A percentile compares a stretch with the other conserved stretches of the same genome.
Evolutionary conservation across 2,329 filamentous ascomycete genomes (phyloP).

Genomic region (Arthrobotrys musiformis): DNA sequence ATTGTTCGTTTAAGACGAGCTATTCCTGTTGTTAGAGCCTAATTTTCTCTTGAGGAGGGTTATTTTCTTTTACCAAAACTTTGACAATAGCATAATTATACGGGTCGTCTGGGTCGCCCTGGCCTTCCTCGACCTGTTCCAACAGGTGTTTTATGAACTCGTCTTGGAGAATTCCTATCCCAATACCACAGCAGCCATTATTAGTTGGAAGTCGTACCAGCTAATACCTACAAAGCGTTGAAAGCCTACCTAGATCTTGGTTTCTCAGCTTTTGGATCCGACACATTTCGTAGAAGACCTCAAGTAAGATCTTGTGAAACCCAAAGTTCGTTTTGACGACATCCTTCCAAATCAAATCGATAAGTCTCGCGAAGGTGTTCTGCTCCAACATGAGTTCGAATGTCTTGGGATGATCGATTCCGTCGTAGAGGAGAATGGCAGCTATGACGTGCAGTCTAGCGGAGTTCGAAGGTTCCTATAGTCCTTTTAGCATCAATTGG

Average conservation of each 20-base stretch:
- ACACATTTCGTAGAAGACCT: slow-evolving; percentile 96
- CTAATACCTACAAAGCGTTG: not conserved
- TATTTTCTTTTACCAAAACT: slow-evolving; percentile 75
- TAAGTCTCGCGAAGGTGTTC: slow-evolving; percentile 81
- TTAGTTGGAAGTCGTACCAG: not conserved
- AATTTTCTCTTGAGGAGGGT: not conserved
- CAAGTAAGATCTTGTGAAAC: slow-evolving; percentile 82
- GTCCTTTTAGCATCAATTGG: slow-evolving; percentile 5
- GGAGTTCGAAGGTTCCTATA: slow-evolving; percentile 64
- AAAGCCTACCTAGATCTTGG: slow-evolving; percentile 75
- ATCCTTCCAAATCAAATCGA: slow-evolving; percentile 77
- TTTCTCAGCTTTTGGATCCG: slow-evolving; percentile 82
- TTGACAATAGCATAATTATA: slow-evolving; percentile 96
- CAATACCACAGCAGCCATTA: not conserved
- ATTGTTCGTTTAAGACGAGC: slow-evolving; percentile 97
- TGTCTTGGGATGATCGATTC: slow-evolving; percentile 77
- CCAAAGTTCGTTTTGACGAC: slow-evolving; percentile 73
- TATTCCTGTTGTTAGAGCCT: slow-evolving; percentile 62
- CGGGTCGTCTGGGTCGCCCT: slow-evolving; percentile 82
- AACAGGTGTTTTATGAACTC: slow-evolving; percentile 85
- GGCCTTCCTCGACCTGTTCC: slow-evolving; percentile 82
- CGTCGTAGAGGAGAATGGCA: slow-evolving; percentile 87
- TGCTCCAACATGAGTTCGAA: slow-evolving; percentile 90
- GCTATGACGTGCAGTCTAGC: slow-evolving; percentile 83
- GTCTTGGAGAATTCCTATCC: slow-evolving; percentile 69